Base-by-base conservation (phyloP, 768 basidiomycete genomes). In the Amyloporia xantha region DNA sequence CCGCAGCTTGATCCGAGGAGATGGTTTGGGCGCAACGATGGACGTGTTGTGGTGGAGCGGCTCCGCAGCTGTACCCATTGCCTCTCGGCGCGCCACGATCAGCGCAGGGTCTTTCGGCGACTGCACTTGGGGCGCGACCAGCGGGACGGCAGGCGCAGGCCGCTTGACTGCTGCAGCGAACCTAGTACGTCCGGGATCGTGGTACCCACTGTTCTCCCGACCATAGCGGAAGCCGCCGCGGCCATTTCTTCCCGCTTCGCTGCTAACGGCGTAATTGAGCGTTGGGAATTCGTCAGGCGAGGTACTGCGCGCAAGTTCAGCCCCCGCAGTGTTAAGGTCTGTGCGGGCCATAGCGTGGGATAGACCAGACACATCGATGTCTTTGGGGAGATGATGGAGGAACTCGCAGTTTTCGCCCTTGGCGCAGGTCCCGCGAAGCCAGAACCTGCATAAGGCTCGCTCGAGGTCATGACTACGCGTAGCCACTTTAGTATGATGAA, bases 321-420 rank as follows among this genome's bases (percentile, higher is more conserved):
- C 61, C 40, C 70, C 25, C 37, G 70, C 72, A 15, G 72, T 71
- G 24, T 77, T 76, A 5, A 90, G 65, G 54, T 78, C 81, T 7
- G 80, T 75, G n/a, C 81, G 77, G 5, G 79, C 71, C 68, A 91
- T 78, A 21, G 81, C 82, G 30, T 76, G 72, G 52, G 79, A 81
- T 48, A 92, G 71, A 50, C 78, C 74, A 37, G 81, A 65, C 30
- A 91, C 76, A 61, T 96, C 92, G 35, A 87, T 83, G 54, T 92
- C 86, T 56, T 87, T 83, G 5, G 91, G 91, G 4, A 94, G 71
- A 63, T 90, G 88, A 62, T 96, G 94, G 62, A 96, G 68, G 68
- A 98, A 98, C 68, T 97, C 96, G 79, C 94, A 98, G 55, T 78
- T 81, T 49, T 95, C 93, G 47, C 93, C 89, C 66, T 99, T 99